Base-by-base conservation (phyloP, 345 rosid species). In the Zanthoxylum bungeanum region DNA sequence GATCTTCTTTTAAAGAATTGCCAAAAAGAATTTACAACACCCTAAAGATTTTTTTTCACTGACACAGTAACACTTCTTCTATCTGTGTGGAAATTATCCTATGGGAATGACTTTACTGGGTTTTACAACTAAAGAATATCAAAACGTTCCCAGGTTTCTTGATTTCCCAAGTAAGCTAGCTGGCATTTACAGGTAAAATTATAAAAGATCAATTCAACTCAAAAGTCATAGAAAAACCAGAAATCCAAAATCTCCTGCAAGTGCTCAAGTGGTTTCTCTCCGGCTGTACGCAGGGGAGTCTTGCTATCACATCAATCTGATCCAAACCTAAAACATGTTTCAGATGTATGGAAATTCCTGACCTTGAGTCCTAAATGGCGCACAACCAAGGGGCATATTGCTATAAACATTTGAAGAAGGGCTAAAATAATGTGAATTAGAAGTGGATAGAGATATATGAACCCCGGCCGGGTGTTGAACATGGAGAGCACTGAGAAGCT, bases 351-450 rank as follows among this genome's bases (percentile, higher is more conserved):
- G 71, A 39, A 75, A 64, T 75, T 85, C 76, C 68, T 75, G 70
- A 70, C 83, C 82, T 49, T 30, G 82, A 40, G 68, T 77, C 71
- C 78, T 74, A 44, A 57, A 39, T 53, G 71, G 16, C 10, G 77
- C 55, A 72, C 77, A 63, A 33, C 73, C 72, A 1, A 73, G 75
- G 21, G 79, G 70, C 61, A 67, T 53, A 27, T 75, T 75, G 64
- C 64, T 73, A 60, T n/a, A n/a, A n/a, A n/a, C n/a, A n/a, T n/a
- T n/a, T n/a, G 82, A 68, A 16, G 79, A 30, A 59, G 82, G 72
- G 71, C 70, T 74, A 61, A 76, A 76, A 73, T 62, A 71, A 24
- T 46, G 80, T 7, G 77, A 55, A 73, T 64, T 53, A 21, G 66
- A 7, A 7, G 60, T 11, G 24, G 68, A 21, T 21, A 50, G 9